A percentile compares a stretch with the other conserved stretches of the same genome.
These are phyloP conservation scores for Cladosporium velox DNA, from an alignment of 2,329 filamentous ascomycete species.

Conservation along the genomic window DNA sequence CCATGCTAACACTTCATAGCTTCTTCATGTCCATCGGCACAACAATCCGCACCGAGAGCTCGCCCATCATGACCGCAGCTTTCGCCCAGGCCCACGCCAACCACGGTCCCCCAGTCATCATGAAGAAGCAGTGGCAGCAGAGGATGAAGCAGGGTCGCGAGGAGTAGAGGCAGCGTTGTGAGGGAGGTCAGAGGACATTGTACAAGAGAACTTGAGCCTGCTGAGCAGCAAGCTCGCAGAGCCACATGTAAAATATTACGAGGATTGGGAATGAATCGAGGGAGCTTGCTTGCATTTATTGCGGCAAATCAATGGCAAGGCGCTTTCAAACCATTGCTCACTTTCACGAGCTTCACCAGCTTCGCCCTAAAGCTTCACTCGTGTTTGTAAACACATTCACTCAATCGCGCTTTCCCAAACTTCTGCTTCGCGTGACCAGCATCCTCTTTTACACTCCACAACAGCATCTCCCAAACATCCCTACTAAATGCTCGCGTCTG, in stretches of 20 bases:
- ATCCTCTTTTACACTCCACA: not conserved
- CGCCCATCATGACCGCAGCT: slow-evolving; percentile 71
- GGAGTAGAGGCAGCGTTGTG: not conserved
- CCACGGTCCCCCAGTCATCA: slow-evolving; percentile 69
- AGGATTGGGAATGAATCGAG: not conserved
- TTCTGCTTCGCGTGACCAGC: not conserved
- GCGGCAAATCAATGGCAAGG: not conserved
- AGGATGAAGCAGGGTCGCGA: slow-evolving; percentile 21
- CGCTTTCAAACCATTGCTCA: not conserved
- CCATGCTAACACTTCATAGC: slow-evolving; percentile 42
- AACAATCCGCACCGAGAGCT: slow-evolving; percentile 89
- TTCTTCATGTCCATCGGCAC: slow-evolving; percentile 99
- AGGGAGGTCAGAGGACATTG: not conserved
- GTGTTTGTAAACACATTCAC: not conserved
- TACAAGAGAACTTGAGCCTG: slow-evolving; percentile 1
- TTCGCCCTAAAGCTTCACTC: not conserved
- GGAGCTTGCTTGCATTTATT: not conserved
- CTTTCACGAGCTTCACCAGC: not conserved
- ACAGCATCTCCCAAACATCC: not conserved
- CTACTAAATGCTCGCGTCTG: not conserved
- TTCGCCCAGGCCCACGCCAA: slow-evolving; percentile 68
- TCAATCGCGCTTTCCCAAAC: not conserved
- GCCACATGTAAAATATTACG: slow-evolving; percentile 13
- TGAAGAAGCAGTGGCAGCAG: slow-evolving; percentile 47
- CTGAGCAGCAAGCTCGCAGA: not conserved